phyloP scores from a whole-genome alignment of 1,284 basidiomycete genomes.

The Ceratobasidium sp. region DNA sequence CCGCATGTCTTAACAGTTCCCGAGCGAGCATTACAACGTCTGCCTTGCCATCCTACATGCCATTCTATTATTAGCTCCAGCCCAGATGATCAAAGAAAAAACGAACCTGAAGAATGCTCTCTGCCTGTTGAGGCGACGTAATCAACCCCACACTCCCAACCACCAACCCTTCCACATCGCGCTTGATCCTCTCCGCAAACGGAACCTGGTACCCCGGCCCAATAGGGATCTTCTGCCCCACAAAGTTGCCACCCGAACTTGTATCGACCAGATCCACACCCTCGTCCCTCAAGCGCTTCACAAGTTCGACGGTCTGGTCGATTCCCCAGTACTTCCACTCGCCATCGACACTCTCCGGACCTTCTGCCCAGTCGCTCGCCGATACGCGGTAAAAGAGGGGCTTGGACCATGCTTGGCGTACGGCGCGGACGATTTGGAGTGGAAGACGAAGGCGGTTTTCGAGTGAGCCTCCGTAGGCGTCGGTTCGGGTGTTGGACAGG shows the following conservation, averaged over 20 bases:
- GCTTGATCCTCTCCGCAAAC: constrained; percentile 73
- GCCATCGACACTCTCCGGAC: constrained; percentile 63
- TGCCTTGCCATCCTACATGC: constrained; percentile 60
- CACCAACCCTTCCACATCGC: constrained; percentile 60
- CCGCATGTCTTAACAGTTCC: constrained; percentile 65
- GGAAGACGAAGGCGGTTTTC: constrained; percentile 76
- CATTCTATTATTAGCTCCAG: constrained; percentile 63
- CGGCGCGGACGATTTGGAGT: constrained; percentile 60
- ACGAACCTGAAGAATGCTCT: constrained; percentile 59
- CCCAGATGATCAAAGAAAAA: no score
- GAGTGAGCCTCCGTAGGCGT: constrained; percentile 73
- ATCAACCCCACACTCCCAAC: constrained; percentile 77
- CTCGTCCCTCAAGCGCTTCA: constrained; percentile 61
- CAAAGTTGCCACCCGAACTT: constrained; percentile 72
- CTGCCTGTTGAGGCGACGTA: constrained; percentile 66
- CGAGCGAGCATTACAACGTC: constrained; percentile 70
- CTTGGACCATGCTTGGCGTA: constrained; percentile 65
- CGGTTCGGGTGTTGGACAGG: constrained; percentile 70
- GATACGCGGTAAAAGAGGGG: constrained; percentile 79
- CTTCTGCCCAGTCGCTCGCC: constrained; percentile 77
- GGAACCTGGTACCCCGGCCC: constrained; percentile 53
- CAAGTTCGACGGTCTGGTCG: constrained; percentile 71
- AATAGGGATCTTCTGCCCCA: constrained; percentile 54
- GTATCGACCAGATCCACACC: constrained; percentile 78
- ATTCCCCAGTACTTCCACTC: constrained; percentile 75